Evolutionary conservation across 345 rosid genomes (phyloP), one percentile per base, ranked within the genome.

Genomic region (Citrus unshiu): DNA sequence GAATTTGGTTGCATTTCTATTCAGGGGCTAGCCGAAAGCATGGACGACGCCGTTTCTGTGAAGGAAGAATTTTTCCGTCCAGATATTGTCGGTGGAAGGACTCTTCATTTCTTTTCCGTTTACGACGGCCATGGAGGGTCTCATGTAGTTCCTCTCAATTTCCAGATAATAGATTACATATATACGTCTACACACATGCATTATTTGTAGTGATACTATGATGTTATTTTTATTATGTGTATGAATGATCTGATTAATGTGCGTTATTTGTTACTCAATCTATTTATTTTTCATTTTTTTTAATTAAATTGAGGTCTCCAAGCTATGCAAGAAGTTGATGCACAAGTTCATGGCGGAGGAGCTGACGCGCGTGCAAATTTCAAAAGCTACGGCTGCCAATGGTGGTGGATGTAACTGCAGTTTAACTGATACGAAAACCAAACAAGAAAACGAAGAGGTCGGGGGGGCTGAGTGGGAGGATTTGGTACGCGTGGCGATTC

Each of bases 291-390:
- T 46, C 4, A 3, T 0, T 46, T 46, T 12, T 12, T 13, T 40
- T 12, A 13, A 35, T 12, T 39, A 1, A 37, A 12, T 60, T 64
- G 76, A 87, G 90, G 85, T 85, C 58, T 87, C 88, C 18, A 77
- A 73, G 56, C 40, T 85, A 16, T 81, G 86, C 73, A 78, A 78
- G 68, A 70, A 76, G 60, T 74, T 49, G 64, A 81, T 87, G 90
- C 86, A 85, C 66, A 77, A 24, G n/a, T 43, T 83, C 3, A 59
- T 87, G 7, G 79, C 35, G 6, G 85, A 85, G n/a, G 88, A 83
- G 57, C 65, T 83, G 19, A 81, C 68, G 64, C 30, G 34, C 54
- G 1, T 37, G 39, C 13, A 25, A 0, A 2, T 12, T 7, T 35
- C 77, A 1, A 40, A 39, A 37, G 7, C 32, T n/a, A 2, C 27